Evolutionary conservation across 805 yeast genomes (phyloP).

Genomic region (Danielia oregonensis): DNA sequence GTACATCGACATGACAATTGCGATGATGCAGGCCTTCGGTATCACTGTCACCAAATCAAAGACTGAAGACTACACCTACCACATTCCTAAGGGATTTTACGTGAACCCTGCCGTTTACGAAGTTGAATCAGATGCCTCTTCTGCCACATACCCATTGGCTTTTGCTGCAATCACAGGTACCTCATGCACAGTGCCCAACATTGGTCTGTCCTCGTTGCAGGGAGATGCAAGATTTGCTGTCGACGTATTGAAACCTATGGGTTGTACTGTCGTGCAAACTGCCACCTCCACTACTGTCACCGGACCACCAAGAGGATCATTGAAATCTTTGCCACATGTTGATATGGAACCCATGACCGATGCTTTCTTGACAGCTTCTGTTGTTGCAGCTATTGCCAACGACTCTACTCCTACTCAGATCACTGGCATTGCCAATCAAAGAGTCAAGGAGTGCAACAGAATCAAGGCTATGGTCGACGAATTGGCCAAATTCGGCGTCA

Average conservation of each 20-base stretch:
- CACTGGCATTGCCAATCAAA: constrained; percentile 95
- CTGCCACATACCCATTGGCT: constrained; percentile 97
- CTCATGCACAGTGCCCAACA: constrained; percentile 88
- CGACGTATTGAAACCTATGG: constrained; percentile 93
- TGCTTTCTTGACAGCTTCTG: constrained; percentile 94
- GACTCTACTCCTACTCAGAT: constrained; percentile 60
- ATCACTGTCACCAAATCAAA: constrained; percentile 65
- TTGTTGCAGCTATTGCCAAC: constrained; percentile 88
- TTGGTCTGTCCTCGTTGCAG: constrained; percentile 87
- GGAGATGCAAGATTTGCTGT: constrained; percentile 97
- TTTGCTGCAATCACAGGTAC: constrained; percentile 96
- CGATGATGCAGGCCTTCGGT: constrained; percentile 92
- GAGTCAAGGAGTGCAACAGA: constrained; percentile 96
- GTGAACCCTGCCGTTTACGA: constrained; percentile 79
- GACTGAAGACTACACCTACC: constrained; percentile 79
- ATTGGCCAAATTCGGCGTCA: constrained; percentile 86
- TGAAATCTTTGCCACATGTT: constrained; percentile 68
- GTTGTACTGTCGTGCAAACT: constrained; percentile 82
- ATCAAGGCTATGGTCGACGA: constrained; percentile 91
- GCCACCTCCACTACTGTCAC: constrained; percentile 85
- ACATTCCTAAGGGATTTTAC: constrained; percentile 82
- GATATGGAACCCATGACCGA: constrained; percentile 99
- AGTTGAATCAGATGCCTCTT: constrained; percentile 94
- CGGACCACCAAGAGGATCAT: constrained; percentile 72
- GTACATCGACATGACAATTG: constrained; percentile 95